phyloP scores from a whole-genome alignment of 768 basidiomycete species.

The Tremella yokohamensis region DNA sequence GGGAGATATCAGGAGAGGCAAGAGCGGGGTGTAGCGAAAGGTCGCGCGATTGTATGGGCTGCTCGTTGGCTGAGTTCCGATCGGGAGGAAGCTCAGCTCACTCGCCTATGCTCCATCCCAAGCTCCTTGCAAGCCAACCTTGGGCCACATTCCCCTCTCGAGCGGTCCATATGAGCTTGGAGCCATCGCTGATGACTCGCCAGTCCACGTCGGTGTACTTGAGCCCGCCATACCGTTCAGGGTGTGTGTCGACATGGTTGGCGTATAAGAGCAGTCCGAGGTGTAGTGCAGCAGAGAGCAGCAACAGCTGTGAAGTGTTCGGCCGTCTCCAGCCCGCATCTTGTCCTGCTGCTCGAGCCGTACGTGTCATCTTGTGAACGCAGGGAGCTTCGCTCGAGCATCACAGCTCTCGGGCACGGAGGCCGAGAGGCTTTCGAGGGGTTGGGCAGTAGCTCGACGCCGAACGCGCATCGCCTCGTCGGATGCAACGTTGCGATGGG shows the following conservation, averaged over 20 bases:
- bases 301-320: too few species aligned
- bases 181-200: conserved; percentile 89
- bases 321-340: too few species aligned
- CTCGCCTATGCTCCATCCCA: conserved; percentile 64
- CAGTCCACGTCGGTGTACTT: conserved; percentile 99
- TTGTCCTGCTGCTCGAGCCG: too few species aligned
- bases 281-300: conserved; percentile 25
- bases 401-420: too few species aligned
- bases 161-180: conserved; percentile 57
- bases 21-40: conserved; percentile 92
- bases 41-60: conserved; percentile 90
- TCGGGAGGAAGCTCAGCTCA: conserved; percentile 54
- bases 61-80: neutral
- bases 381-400: too few species aligned
- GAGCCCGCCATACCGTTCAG: conserved; percentile 52
- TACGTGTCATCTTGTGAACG: too few species aligned
- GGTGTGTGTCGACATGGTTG: conserved; percentile 38
- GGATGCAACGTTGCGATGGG: too few species aligned
- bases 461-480: too few species aligned
- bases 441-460: too few species aligned
- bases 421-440: too few species aligned
- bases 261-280: conserved; percentile 35
- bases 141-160: conserved; percentile 32
- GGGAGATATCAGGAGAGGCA: conserved; percentile 76
- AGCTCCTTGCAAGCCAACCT: conserved; percentile 58